Conservation (phyloP, 768 basidiomycete genomes). For the Pisolithus sp. region DNA sequence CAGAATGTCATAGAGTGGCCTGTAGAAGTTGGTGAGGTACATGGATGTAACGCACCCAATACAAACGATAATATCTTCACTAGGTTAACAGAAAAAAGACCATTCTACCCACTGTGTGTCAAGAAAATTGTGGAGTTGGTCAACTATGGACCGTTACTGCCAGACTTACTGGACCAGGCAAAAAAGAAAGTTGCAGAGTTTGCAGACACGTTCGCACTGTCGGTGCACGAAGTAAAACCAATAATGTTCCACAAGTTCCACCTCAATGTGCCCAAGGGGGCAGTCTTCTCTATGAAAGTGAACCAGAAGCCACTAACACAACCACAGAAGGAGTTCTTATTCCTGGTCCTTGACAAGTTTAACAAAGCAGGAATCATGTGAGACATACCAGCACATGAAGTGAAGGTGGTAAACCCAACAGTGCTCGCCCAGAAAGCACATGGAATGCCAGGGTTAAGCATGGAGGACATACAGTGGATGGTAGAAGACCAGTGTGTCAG, state of each 20-base stretch:
- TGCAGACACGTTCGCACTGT: constrained; percentile 36
- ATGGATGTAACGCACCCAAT: background rate
- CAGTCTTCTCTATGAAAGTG: constrained; percentile 26
- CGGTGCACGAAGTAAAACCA: constrained; percentile 31
- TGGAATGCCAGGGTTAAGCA: too few species aligned
- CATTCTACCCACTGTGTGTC: constrained; percentile 15
- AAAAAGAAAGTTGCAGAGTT: constrained; percentile 19
- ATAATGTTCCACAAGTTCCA: constrained; percentile 28
- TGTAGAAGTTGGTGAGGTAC: background rate
- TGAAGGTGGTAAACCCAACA: constrained; percentile 7
- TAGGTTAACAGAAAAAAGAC: constrained; percentile 4
- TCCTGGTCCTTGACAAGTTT: constrained; percentile 30
- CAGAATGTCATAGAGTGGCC: background rate
- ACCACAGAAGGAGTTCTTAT: constrained; percentile 27
- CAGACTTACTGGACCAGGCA: constrained; percentile 18
- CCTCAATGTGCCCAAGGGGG: constrained; percentile 25
- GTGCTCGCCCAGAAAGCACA: background rate
- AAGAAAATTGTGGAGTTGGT: constrained; percentile 12
- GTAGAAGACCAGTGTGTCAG: background rate
- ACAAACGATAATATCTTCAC: constrained; percentile 5
- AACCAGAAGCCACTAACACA: constrained; percentile 27
- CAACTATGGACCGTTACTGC: constrained; percentile 21
- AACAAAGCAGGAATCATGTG: constrained; percentile 23
- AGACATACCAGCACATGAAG: constrained; percentile 4
- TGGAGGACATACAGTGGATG: too few species aligned